Base-by-base conservation (phyloP, 2,329 filamentous ascomycete species). In the Leptographium lundbergii region DNA sequence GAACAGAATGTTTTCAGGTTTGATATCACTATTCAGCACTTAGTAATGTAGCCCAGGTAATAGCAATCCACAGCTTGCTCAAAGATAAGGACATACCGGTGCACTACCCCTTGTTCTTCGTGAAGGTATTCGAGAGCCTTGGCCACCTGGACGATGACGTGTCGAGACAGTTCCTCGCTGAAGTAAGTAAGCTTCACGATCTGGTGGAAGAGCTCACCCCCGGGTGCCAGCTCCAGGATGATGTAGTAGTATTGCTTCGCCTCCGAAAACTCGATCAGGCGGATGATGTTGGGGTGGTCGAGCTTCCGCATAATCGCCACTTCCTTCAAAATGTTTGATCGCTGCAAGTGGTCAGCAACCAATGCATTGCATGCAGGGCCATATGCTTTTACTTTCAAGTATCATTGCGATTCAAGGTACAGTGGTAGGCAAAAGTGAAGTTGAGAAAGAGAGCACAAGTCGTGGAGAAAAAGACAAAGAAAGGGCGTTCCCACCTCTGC, bases 111-210 rank as follows among this genome's bases (percentile, higher is more conserved):
- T 64, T 87, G 90, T 67, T 94, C 89, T 69, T 97, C 94, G 67
- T 99, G 94, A 61, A 99, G 73, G 69, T 97, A 97, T 68, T 92
- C 87, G 58, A 99, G 78, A 17, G 94, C 92, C 66, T 95, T 85
- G n/a, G 94, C 94, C 19, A 99, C 94, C 70, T 97, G 92, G 4
- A 85, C 77, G 66, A 99, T 99, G 67, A 97, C 92, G 71, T 97
- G 94, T 65, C 94, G 82, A 57, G 91, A 95, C 1, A 99, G 79
- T 55, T 96, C 87, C 71, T 99, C 94, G 75, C 92, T 97, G 70
- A 99, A 99, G 72, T 97, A 99, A 17, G 94, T 99, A 70, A 99
- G 83, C 65, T 92, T 88, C 57, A 99, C 94, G 66, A 99, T 97
- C 71, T 97, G 92, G 72, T 99, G 94, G 78, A 99, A 99, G 13